Evolutionary conservation across 371 early-diverging fungal genomes (phyloP).

Genomic region (Rhizomucor pusillus): DNA sequence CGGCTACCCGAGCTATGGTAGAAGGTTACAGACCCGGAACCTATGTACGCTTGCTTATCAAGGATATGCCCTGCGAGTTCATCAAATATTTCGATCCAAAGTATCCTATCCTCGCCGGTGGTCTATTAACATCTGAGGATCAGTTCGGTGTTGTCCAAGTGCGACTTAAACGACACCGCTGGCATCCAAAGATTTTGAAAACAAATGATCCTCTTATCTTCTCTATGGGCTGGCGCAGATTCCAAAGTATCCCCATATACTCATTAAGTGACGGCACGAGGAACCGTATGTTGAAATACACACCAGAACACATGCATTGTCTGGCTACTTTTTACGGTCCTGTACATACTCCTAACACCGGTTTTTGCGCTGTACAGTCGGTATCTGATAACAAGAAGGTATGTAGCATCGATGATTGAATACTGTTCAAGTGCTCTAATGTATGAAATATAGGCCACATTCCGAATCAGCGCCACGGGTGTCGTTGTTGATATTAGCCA

Average conservation of each 20-base stretch:
- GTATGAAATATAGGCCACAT: constrained; percentile 49
- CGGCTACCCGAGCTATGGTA: constrained; percentile 70
- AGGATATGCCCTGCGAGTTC: constrained; percentile 92
- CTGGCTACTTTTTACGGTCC: constrained; percentile 87
- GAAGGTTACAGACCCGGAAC: constrained; percentile 90
- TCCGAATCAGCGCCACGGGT: constrained; percentile 95
- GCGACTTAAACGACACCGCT: constrained; percentile 97
- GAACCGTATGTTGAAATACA: constrained; percentile 98
- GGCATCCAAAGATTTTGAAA: constrained; percentile 95
- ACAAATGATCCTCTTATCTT: constrained; percentile 97
- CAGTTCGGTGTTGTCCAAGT: constrained; percentile 92
- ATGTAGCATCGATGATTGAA: constrained; percentile 10
- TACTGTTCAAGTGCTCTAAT: not conserved
- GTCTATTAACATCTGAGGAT: constrained; percentile 84
- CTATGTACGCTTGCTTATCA: constrained; percentile 89
- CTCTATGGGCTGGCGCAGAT: constrained; percentile 98
- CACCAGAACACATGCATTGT: constrained; percentile 99
- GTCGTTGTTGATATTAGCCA: constrained; percentile 91
- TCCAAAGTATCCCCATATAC: constrained; percentile 96
- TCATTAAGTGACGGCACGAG: constrained; percentile 91
- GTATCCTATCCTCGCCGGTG: constrained; percentile 90
- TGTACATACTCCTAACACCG: constrained; percentile 92
- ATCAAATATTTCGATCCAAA: constrained; percentile 85
- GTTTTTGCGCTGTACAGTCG: constrained; percentile 91
- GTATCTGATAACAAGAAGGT: constrained; percentile 69